Evolutionary conservation across 106 monocot genomes (phyloP).

Genomic region (Xerophyta viscosa): DNA sequence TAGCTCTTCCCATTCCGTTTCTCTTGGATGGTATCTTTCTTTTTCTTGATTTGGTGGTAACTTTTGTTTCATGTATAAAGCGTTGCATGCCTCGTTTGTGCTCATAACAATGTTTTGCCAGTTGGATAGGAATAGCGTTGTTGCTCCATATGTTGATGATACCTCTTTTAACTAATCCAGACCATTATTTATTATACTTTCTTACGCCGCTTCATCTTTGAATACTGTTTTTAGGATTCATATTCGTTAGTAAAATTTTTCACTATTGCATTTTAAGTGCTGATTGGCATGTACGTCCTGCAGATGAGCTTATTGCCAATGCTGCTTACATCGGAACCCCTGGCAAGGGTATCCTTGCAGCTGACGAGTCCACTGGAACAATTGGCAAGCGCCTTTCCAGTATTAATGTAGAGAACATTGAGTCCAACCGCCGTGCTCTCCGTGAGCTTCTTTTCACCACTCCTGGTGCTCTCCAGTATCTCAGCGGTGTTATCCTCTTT

Average conservation of each 20-base stretch:
- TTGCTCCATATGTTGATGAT: no score
- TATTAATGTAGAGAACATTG: conserved; percentile 9
- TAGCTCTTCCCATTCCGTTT: no score
- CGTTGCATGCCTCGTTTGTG: no score
- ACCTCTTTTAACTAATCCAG: no score
- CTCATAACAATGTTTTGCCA: no score
- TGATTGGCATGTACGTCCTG: neutral
- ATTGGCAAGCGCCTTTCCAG: conserved; percentile 33
- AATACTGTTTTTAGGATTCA: no score
- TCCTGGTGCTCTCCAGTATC: conserved; percentile 45
- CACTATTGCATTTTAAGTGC: neutral
- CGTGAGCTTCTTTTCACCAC: conserved; percentile 38
- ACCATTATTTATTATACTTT: no score
- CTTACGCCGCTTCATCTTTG: no score
- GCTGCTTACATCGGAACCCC: conserved; percentile 58
- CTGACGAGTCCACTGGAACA: conserved; percentile 54
- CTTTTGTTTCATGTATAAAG: no score
- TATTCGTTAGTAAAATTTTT: neutral
- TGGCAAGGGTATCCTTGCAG: conserved; percentile 61
- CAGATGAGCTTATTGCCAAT: conserved; percentile 53
- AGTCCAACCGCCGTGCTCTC: conserved; percentile 9
- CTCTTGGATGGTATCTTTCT: no score
- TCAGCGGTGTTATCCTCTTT: conserved; percentile 45
- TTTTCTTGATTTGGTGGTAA: no score
- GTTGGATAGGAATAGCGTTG: no score